Conservation (phyloP, 345 rosid genomes). For the Noccaea caerulescens region DNA sequence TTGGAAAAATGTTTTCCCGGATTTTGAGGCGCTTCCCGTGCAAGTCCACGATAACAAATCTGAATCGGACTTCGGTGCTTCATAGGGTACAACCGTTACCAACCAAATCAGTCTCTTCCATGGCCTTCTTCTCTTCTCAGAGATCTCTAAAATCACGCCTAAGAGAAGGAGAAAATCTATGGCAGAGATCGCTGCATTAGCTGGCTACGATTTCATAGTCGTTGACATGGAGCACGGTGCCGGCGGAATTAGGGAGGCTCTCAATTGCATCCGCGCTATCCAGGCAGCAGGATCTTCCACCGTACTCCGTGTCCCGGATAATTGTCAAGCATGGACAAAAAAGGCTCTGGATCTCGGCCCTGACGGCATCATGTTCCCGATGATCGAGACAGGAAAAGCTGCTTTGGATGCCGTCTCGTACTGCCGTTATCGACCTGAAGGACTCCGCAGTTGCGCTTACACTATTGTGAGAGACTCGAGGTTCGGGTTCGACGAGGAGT, state of each 20-base stretch:
- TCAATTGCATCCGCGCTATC: conserved; percentile 66
- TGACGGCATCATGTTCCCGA: conserved; percentile 82
- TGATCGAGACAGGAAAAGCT: conserved; percentile 57
- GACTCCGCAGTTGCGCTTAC: conserved; percentile 77
- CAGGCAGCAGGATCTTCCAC: conserved; percentile 57
- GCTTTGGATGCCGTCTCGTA: conserved; percentile 61
- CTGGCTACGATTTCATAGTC: conserved; percentile 78
- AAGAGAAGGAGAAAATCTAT: conserved; percentile 64
- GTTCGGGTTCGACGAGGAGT: conserved; percentile 75
- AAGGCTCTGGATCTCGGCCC: conserved; percentile 90
- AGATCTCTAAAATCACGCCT: conserved; percentile 67
- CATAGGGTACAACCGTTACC: not conserved
- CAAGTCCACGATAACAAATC: not conserved
- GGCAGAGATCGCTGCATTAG: conserved; percentile 74
- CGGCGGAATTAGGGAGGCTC: conserved; percentile 76
- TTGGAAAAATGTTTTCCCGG: conserved; percentile 2
- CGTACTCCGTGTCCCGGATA: conserved; percentile 80
- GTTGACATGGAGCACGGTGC: conserved; percentile 90
- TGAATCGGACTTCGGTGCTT: not conserved
- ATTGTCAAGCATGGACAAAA: conserved; percentile 67
- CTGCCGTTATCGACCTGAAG: conserved; percentile 66
- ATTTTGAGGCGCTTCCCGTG: not conserved
- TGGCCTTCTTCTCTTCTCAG: conserved; percentile 5
- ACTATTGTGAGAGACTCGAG: conserved; percentile 68
- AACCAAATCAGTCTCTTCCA: not conserved